Evolutionary conservation across 805 yeast genomes (phyloP).

Genomic region (Hanseniaspora pseudoguilliermondii): DNA sequence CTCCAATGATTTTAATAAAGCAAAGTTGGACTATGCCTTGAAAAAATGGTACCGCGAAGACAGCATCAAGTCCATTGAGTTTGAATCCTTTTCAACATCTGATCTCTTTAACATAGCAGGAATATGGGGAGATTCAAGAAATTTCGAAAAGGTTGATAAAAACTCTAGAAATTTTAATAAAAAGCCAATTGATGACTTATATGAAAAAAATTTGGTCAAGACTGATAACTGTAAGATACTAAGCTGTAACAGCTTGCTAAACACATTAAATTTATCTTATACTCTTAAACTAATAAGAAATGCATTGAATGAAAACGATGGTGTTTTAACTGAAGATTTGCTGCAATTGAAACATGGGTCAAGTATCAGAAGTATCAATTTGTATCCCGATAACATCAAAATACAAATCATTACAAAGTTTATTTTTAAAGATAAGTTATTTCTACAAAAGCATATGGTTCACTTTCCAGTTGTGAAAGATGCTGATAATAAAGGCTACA

Average conservation of each 20-base stretch:
- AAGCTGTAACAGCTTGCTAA: background rate
- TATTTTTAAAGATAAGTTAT: background rate
- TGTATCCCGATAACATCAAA: conserved; percentile 2
- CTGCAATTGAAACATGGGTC: conserved; percentile 2
- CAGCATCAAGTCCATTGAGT: background rate
- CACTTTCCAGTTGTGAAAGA: background rate
- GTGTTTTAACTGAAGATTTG: conserved; percentile 6
- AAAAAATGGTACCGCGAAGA: conserved; percentile 2
- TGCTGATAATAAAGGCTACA: background rate
- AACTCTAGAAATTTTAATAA: conserved; percentile 1
- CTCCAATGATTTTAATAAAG: background rate
- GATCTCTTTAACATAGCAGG: conserved; percentile 10
- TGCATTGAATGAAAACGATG: background rate
- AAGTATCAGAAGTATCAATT: background rate
- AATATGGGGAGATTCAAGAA: conserved; percentile 3
- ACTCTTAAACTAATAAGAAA: conserved; percentile 5
- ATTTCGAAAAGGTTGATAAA: background rate
- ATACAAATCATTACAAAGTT: background rate
- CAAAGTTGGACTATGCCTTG: background rate
- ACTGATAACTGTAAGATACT: conserved; percentile 2
- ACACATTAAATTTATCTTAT: background rate
- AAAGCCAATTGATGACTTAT: conserved; percentile 8
- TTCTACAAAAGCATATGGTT: background rate
- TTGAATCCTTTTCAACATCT: conserved; percentile 6
- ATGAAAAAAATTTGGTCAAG: conserved; percentile 9